These are phyloP conservation scores for Telopea speciosissima DNA, from an alignment of 177 flowering plant species.

Conservation along the genomic window DNA sequence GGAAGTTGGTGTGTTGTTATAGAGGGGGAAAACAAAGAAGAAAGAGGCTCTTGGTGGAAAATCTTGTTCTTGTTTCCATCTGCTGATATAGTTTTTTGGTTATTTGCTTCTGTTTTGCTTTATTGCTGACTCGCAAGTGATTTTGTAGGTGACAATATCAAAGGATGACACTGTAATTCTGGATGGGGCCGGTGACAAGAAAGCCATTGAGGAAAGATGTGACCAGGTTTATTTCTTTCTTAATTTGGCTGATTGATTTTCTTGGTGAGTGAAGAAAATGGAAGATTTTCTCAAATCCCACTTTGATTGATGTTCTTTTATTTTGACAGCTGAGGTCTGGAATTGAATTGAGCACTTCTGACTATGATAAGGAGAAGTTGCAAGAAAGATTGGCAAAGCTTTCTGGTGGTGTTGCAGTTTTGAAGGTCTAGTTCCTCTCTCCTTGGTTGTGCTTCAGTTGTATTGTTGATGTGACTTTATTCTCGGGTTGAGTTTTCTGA, in stretches of 20 bases:
- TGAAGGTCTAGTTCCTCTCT: constrained; percentile 49
- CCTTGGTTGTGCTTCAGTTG: no score
- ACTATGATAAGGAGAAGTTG: constrained; percentile 85
- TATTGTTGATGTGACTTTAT: no score
- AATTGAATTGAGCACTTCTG: constrained; percentile 75
- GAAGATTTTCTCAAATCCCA: no score
- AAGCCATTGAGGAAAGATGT: constrained; percentile 82
- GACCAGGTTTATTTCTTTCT: constrained; percentile 48
- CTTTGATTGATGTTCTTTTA: background rate
- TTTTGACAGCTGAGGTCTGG: constrained; percentile 59
- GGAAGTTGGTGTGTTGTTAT: no score
- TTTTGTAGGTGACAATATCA: constrained; percentile 60
- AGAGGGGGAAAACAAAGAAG: no score
- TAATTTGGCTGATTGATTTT: no score
- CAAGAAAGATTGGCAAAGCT: constrained; percentile 91
- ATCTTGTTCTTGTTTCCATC: background rate
- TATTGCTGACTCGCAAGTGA: background rate
- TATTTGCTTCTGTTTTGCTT: background rate
- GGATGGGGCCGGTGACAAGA: constrained; percentile 94
- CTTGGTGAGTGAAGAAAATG: no score
- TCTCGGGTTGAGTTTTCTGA: no score
- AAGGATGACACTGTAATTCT: constrained; percentile 92
- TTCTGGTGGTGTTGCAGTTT: constrained; percentile 96
- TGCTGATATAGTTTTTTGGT: constrained; percentile 4
- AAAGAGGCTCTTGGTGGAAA: background rate